Evolutionary conservation across 2,329 filamentous ascomycete genomes (phyloP).

Genomic region (Hypoxylon sp.): DNA sequence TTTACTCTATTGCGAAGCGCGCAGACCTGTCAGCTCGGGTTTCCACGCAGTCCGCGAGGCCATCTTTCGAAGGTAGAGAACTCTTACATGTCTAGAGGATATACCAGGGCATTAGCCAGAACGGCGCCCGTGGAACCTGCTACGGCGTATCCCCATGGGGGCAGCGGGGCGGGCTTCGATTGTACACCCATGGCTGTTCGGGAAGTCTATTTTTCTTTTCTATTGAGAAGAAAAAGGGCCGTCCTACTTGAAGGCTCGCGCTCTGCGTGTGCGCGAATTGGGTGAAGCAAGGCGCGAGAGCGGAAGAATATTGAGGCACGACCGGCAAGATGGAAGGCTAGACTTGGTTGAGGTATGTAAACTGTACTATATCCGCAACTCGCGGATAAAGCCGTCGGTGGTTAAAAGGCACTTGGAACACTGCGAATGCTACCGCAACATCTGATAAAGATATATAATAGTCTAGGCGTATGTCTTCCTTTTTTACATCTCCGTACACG

Average conservation of each 20-base stretch:
- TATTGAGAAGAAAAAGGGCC: constrained; percentile 4
- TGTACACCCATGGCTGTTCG: constrained; percentile 57
- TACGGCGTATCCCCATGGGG: constrained; percentile 91
- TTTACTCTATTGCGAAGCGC: constrained; percentile 72
- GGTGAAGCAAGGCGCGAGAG: constrained; percentile 9
- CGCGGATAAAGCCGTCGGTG: constrained; percentile 38
- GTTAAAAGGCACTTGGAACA: constrained; percentile 25
- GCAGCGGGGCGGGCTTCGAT: constrained; percentile 74
- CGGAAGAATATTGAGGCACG: constrained; percentile 3
- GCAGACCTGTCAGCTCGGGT: constrained; percentile 21
- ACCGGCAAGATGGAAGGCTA: constrained; percentile 3
- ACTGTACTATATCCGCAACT: constrained; percentile 7
- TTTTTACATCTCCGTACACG: constrained; percentile 6
- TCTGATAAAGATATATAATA: neutral
- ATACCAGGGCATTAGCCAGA: constrained; percentile 92
- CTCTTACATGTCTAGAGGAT: constrained; percentile 93
- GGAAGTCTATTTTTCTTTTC: constrained; percentile 5
- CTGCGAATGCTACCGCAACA: constrained; percentile 31
- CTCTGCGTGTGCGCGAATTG: constrained; percentile 12
- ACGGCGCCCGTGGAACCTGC: constrained; percentile 93
- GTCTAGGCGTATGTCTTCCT: constrained; percentile 12
- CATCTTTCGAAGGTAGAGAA: neutral
- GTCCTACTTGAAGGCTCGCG: constrained; percentile 3
- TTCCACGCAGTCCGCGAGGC: neutral
- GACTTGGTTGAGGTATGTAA: too few species aligned